Percentiles rank a stretch among this genome's conserved stretches.
Evolutionary conservation across 768 basidiomycete genomes (phyloP).

Genomic region (Boletales sp.): DNA sequence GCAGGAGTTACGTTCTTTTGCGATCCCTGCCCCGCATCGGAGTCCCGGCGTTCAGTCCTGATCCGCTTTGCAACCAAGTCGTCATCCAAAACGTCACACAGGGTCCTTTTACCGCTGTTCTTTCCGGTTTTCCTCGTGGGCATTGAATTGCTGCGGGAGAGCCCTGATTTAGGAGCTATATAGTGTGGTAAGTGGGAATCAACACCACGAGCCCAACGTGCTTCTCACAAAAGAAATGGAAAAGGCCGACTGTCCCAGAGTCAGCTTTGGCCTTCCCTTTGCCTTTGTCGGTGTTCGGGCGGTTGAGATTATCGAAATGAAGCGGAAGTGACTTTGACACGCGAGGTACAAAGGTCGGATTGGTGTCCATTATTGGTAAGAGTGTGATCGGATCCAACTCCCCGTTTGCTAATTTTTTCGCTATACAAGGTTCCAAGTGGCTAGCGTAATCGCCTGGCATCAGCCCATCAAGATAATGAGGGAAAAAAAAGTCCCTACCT

Average conservation of each 20-base stretch:
- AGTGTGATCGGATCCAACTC: slow-evolving; percentile 67
- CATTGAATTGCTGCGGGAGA: slow-evolving; percentile 26
- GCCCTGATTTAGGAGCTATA: slow-evolving; percentile 22
- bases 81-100: slow-evolving; percentile 66
- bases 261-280: slow-evolving; percentile 43
- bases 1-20: slow-evolving; percentile 10
- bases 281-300: slow-evolving; percentile 33
- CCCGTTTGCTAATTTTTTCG: slow-evolving; percentile 64
- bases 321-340: slow-evolving; percentile 42
- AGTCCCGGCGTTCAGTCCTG: slow-evolving; percentile 21
- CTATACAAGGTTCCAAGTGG: slow-evolving; percentile 58
- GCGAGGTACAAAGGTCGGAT: slow-evolving; percentile 59
- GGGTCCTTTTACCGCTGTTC: slow-evolving; percentile 72
- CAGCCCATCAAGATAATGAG: slow-evolving; percentile 4
- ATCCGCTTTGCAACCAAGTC: slow-evolving; percentile 55
- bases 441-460: slow-evolving; percentile 35
- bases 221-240: slow-evolving; percentile 63
- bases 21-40: slow-evolving; percentile 30
- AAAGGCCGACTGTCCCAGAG: slow-evolving; percentile 37
- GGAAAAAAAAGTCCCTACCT: slow-evolving; percentile 36
- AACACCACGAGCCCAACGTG: slow-evolving; percentile 30
- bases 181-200: slow-evolving; percentile 31
- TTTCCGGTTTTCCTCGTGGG: slow-evolving; percentile 42
- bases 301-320: slow-evolving; percentile 25
- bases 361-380: slow-evolving; percentile 74